Evolutionary conservation across 2,329 filamentous ascomycete genomes (phyloP).

Genomic region (Aspergillus niger): DNA sequence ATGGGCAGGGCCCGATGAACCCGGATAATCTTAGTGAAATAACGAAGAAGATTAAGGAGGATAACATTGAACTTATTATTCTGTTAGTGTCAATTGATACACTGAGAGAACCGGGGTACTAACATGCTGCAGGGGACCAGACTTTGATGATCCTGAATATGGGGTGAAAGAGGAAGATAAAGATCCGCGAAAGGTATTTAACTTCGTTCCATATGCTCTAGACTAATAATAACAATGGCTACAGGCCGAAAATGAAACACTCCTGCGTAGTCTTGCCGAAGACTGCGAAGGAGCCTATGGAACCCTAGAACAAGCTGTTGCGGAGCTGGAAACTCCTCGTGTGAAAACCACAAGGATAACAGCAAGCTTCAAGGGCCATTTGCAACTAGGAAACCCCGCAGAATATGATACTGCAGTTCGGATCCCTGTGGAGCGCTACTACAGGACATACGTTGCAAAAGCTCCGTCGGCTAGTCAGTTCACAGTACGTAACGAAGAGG

Average conservation of each 20-base stretch:
- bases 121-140: slow-evolving; percentile 66
- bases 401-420: slow-evolving; percentile 72
- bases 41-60: slow-evolving; percentile 69
- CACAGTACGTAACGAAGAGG: slow-evolving; percentile 55
- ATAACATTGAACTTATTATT: slow-evolving; percentile 75
- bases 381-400: slow-evolving; percentile 77
- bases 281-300: slow-evolving; percentile 73
- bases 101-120: slow-evolving; percentile 18
- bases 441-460: slow-evolving; percentile 76
- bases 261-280: slow-evolving; percentile 66
- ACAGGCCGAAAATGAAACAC: slow-evolving; percentile 70
- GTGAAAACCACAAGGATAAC: slow-evolving; percentile 76
- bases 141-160: slow-evolving; percentile 89
- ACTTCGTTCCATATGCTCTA: neutral
- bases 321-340: slow-evolving; percentile 74
- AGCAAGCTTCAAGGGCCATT: slow-evolving; percentile 73
- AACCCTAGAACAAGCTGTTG: slow-evolving; percentile 83
- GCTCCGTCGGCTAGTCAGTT: slow-evolving; percentile 78
- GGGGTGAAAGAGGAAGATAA: slow-evolving; percentile 94
- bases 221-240: slow-evolving; percentile 2
- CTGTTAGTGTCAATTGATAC: slow-evolving; percentile 58
- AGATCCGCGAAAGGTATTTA: slow-evolving; percentile 62
- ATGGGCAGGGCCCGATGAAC: slow-evolving; percentile 74
- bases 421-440: slow-evolving; percentile 89
- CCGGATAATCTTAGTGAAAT: slow-evolving; percentile 71